phyloP scores from a whole-genome alignment of 2,329 filamentous ascomycete genomes.

The Furcasterigmium furcatum region DNA sequence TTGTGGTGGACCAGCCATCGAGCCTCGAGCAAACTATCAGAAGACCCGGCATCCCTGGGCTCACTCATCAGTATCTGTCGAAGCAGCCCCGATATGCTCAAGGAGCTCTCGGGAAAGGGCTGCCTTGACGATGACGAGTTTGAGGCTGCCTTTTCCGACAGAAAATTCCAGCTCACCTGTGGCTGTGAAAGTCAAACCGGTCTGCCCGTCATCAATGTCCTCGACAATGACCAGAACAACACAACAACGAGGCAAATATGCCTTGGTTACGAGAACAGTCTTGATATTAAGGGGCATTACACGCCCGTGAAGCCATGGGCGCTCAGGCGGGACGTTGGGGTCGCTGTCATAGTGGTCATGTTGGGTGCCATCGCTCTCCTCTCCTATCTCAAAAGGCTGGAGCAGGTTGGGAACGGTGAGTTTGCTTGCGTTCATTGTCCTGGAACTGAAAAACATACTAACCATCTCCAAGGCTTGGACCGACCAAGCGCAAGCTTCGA shows the following conservation, averaged over 20 bases:
- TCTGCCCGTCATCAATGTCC: conserved; percentile 4
- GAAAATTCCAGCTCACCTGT: conserved; percentile 2
- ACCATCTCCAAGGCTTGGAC: no score
- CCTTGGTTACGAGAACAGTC: no score
- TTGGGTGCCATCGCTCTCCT: conserved; percentile 4
- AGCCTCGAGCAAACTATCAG: conserved; percentile 14
- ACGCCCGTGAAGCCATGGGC: conserved; percentile 5
- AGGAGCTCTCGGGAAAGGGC: conserved; percentile 5
- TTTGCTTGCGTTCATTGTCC: no score
- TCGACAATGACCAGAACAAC: background rate
- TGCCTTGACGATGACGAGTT: conserved; percentile 2
- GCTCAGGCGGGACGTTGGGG: conserved; percentile 2
- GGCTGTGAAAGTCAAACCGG: conserved; percentile 1
- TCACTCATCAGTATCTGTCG: conserved; percentile 17
- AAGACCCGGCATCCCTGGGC: conserved; percentile 21
- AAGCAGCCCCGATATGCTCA: conserved; percentile 6
- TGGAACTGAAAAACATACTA: no score
- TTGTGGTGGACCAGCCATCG: conserved; percentile 1
- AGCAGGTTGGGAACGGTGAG: conserved; percentile 9
- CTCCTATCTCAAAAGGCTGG: conserved; percentile 11
- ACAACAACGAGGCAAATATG: no score
- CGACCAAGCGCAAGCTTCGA: conserved; percentile 24
- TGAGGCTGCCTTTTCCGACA: conserved; percentile 4
- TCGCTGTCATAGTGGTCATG: conserved; percentile 1
- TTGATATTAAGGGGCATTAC: no score